Evolutionary conservation across 2,329 filamentous ascomycete species (phyloP).

Genomic region (Penicillium sp.): DNA sequence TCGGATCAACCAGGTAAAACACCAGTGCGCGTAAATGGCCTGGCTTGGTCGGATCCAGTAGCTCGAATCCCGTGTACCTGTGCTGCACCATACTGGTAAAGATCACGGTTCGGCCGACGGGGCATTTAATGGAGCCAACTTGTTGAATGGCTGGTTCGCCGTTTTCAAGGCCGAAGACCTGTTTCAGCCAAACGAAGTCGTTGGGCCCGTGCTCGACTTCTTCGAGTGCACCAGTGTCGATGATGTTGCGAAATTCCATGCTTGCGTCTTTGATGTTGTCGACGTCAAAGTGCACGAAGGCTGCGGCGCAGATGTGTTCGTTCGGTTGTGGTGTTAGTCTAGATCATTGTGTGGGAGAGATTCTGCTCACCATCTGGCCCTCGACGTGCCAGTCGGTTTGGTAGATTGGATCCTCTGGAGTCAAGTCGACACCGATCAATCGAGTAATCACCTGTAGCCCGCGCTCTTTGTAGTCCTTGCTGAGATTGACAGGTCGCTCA

Average conservation of each 20-base stretch:
- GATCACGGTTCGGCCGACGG: constrained; percentile 22
- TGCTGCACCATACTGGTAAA: constrained; percentile 49
- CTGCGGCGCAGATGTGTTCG: constrained; percentile 63
- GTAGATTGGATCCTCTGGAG: constrained; percentile 57
- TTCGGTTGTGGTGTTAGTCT: constrained; percentile 41
- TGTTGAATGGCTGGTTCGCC: constrained; percentile 26
- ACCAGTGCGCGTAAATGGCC: constrained; percentile 56
- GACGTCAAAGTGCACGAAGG: constrained; percentile 61
- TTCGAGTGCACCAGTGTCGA: constrained; percentile 30
- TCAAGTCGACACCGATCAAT: constrained; percentile 58
- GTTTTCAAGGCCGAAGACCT: constrained; percentile 29
- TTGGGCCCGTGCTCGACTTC: constrained; percentile 30
- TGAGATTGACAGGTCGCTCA: constrained; percentile 30
- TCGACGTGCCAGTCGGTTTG: constrained; percentile 50
- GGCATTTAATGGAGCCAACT: constrained; percentile 20
- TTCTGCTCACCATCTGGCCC: constrained; percentile 40
- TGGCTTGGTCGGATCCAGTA: constrained; percentile 50
- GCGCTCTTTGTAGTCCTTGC: constrained; percentile 36
- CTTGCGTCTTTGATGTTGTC: constrained; percentile 58
- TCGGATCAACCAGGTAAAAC: constrained; percentile 60
- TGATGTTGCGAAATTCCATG: constrained; percentile 52
- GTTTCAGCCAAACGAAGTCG: constrained; percentile 31
- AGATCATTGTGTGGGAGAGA: not conserved
- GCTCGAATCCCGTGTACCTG: constrained; percentile 48
- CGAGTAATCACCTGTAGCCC: constrained; percentile 64